Conservation (phyloP, 768 basidiomycete genomes). For the Termitomyces sp. region DNA sequence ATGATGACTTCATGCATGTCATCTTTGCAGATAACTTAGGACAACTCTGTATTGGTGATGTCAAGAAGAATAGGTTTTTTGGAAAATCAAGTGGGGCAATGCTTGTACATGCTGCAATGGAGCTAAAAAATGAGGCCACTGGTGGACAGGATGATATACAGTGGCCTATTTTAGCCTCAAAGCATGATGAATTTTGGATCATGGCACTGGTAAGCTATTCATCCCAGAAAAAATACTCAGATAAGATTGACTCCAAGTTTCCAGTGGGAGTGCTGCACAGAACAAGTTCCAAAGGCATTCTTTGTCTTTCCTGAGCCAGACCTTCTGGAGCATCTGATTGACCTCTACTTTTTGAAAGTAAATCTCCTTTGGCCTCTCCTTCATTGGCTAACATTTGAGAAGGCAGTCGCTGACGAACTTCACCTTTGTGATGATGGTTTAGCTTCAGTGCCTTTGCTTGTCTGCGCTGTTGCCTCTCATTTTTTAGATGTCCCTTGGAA, state of each 20-base stretch:
- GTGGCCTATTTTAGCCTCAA: conserved; percentile 17
- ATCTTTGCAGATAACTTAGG: conserved; percentile 35
- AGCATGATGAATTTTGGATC: conserved; percentile 38
- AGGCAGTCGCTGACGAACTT: conserved; percentile 42
- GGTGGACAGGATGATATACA: conserved; percentile 30
- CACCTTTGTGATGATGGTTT: conserved; percentile 55
- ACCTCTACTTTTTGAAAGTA: conserved; percentile 59
- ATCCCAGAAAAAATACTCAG: neutral
- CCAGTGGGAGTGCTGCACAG: conserved; percentile 37
- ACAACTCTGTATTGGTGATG: conserved; percentile 30
- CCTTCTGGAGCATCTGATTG: conserved; percentile 51
- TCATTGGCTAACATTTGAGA: conserved; percentile 69
- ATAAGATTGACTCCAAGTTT: neutral
- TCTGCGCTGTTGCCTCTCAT: conserved; percentile 70
- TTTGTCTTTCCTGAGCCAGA: conserved; percentile 51
- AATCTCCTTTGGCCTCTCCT: conserved; percentile 67
- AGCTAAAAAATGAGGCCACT: conserved; percentile 56
- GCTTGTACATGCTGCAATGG: conserved; percentile 53
- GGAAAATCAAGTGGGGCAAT: conserved; percentile 57
- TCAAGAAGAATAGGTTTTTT: conserved; percentile 45
- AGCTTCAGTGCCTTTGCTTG: conserved; percentile 57
- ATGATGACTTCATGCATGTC: conserved; percentile 30
- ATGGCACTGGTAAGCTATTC: conserved; percentile 30
- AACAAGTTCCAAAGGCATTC: conserved; percentile 13
- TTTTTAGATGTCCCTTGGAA: conserved; percentile 58